phyloP scores from a whole-genome alignment of 225 moss, liverwort and hornwort species.

The Neckera pumila region DNA sequence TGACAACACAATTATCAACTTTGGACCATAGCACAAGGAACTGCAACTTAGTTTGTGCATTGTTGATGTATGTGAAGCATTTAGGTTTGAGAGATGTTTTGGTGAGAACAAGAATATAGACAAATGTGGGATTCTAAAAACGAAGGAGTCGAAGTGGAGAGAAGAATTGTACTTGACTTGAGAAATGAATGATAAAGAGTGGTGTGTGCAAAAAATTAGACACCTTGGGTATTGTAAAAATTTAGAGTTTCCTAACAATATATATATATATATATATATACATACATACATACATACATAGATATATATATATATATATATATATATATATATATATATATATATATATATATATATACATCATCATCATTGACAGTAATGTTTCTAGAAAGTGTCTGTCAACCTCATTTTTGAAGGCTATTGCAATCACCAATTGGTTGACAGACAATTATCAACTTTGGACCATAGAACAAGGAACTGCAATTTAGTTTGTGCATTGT shows the following conservation, averaged over 20 bases:
- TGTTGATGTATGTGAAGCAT: background rate
- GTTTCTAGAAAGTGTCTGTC: background rate
- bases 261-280: too few species aligned
- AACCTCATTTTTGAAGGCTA: background rate
- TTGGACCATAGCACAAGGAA: background rate
- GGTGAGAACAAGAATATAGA: background rate
- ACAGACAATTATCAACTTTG: background rate
- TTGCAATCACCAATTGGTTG: background rate
- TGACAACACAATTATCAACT: background rate
- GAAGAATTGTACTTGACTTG: background rate
- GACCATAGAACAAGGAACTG: background rate
- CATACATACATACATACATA: too few species aligned
- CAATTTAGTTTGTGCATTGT: too few species aligned
- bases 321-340: too few species aligned
- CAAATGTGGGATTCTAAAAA: background rate
- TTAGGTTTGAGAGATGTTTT: rapidly evolving
- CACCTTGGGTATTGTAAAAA: background rate
- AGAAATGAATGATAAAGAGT: too few species aligned
- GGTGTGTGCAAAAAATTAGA: background rate
- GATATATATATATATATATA: too few species aligned
- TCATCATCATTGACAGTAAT: rapidly evolving
- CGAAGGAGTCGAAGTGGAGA: rapidly evolving
- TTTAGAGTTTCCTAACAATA: background rate
- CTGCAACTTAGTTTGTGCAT: background rate
- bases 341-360: too few species aligned